Evolutionary conservation across 2,329 filamentous ascomycete genomes (phyloP).

Genomic region (Fusarium falciforme): DNA sequence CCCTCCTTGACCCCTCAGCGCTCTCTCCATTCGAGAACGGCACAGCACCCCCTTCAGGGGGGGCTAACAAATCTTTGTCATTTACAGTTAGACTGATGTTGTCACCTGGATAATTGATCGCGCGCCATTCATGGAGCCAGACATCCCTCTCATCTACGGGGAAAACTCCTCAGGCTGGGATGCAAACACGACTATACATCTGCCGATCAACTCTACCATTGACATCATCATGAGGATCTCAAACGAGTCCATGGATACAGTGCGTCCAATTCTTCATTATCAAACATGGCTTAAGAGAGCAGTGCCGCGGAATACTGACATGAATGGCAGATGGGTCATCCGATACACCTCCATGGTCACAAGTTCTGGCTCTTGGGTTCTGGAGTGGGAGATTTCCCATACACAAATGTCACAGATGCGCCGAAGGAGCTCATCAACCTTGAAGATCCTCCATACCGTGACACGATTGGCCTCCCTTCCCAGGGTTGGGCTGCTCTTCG

Average conservation of each 20-base stretch:
- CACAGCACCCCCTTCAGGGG: background rate
- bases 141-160: background rate
- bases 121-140: background rate
- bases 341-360: background rate
- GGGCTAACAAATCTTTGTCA: background rate
- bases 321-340: background rate
- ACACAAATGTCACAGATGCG: background rate
- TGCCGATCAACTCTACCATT: background rate
- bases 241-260: background rate
- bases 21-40: background rate
- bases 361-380: background rate
- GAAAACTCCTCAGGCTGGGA: background rate
- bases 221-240: background rate
- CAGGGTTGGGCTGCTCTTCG: background rate
- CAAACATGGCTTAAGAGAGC: background rate
- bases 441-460: background rate
- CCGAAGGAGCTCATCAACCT: background rate
- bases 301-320: background rate
- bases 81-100: background rate
- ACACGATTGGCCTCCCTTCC: background rate
- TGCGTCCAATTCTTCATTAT: background rate
- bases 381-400: background rate
- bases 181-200: background rate
- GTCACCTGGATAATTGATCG: background rate
- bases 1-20: background rate